Percentiles rank a stretch among this genome's conserved stretches.
Evolutionary conservation across 1,139 yeast species (phyloP).

Genomic region (Suhomyces atakaporum): DNA sequence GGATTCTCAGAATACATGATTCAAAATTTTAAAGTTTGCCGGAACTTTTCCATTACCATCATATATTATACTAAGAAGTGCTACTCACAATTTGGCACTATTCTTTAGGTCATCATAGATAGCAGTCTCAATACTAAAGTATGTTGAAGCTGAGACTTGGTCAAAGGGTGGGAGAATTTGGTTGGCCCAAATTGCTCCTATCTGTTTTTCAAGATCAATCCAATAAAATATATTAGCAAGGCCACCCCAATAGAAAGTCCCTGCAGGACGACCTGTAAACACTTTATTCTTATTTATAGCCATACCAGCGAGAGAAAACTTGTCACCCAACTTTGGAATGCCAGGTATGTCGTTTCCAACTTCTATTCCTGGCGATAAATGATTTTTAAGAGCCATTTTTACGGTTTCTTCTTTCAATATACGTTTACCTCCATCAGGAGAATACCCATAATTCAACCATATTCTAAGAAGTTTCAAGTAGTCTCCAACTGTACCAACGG

Average conservation of each 20-base stretch:
- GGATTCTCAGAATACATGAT: no score
- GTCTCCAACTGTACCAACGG: constrained; percentile 45
- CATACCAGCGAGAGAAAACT: constrained; percentile 19
- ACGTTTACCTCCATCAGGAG: constrained; percentile 39
- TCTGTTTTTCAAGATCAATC: constrained; percentile 44
- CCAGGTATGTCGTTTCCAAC: constrained; percentile 14
- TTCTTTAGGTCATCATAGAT: constrained; percentile 13
- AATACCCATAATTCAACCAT: constrained; percentile 47
- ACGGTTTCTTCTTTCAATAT: constrained; percentile 36
- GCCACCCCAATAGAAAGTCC: constrained; percentile 48
- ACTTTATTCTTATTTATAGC: constrained; percentile 22
- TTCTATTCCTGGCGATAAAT: constrained; percentile 32
- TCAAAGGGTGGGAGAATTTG: constrained; percentile 38
- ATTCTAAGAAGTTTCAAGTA: constrained; percentile 45
- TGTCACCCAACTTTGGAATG: constrained; percentile 11
- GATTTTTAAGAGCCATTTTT: constrained; percentile 35
- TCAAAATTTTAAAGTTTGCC: no score
- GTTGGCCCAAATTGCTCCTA: constrained; percentile 47
- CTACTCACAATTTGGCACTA: no score
- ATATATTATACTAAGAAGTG: no score
- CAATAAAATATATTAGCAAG: constrained; percentile 48
- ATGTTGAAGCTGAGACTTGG: constrained; percentile 4
- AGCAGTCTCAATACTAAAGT: constrained; percentile 13
- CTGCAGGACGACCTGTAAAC: constrained; percentile 44
- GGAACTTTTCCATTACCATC: no score